phyloP scores from a whole-genome alignment of 2,329 filamentous ascomycete genomes.

The Epicoccum sorghinum region DNA sequence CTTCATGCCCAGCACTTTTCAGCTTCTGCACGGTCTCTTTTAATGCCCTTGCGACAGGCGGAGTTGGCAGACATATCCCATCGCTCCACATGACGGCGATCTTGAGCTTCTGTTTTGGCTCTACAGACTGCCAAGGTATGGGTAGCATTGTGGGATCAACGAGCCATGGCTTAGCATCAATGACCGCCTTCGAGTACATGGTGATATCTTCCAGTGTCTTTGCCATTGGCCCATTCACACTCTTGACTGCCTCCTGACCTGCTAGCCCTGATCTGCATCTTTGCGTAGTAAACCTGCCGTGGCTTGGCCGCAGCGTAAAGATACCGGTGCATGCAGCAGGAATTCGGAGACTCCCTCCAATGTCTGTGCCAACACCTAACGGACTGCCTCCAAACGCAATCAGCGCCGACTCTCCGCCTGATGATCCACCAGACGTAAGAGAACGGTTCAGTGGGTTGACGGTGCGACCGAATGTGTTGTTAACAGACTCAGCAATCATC shows the following conservation, averaged over 20 bases:
- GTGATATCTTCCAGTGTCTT: constrained; percentile 59
- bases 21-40: constrained; percentile 61
- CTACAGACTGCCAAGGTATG: constrained; percentile 58
- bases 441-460: constrained; percentile 66
- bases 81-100: constrained; percentile 64
- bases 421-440: constrained; percentile 68
- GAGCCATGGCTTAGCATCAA: constrained; percentile 57
- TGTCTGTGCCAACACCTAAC: constrained; percentile 69
- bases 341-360: constrained; percentile 63
- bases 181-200: constrained; percentile 50
- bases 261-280: constrained; percentile 62
- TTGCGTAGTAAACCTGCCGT: constrained; percentile 65
- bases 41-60: constrained; percentile 62
- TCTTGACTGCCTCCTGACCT: constrained; percentile 69
- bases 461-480: constrained; percentile 68
- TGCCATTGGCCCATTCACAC: constrained; percentile 69
- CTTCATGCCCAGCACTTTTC: constrained; percentile 57
- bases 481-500: constrained; percentile 72
- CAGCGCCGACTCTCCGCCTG: constrained; percentile 70
- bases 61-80: constrained; percentile 57
- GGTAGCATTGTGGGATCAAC: constrained; percentile 60
- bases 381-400: constrained; percentile 64
- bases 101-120: constrained; percentile 57
- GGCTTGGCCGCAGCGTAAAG: constrained; percentile 63
- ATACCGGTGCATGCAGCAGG: constrained; percentile 64